phyloP scores from a whole-genome alignment of 2,329 filamentous ascomycete species.

The Penicillium sclerotiorum region DNA sequence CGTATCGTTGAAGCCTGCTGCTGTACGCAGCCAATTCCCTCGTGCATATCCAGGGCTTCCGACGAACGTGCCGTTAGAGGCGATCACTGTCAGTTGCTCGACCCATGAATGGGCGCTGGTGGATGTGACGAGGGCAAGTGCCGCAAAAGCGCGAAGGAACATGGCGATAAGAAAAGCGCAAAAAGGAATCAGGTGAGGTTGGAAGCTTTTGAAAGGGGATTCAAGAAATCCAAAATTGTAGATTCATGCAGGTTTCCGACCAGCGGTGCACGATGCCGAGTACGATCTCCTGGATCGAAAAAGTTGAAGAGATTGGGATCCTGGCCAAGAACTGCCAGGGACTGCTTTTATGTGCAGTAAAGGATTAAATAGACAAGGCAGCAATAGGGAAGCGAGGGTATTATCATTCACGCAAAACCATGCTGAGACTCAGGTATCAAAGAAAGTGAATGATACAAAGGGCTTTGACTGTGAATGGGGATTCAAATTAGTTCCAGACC shows the following conservation, averaged over 20 bases:
- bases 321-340: neutral
- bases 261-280: constrained; percentile 9
- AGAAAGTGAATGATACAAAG: constrained; percentile 6
- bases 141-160: constrained; percentile 23
- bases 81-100: constrained; percentile 72
- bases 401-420: constrained; percentile 11
- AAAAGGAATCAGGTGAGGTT: neutral
- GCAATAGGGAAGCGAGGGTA: neutral
- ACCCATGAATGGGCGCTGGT: constrained; percentile 75
- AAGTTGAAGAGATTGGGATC: neutral
- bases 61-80: constrained; percentile 71
- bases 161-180: constrained; percentile 6
- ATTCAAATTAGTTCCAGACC: constrained; percentile 9
- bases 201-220: neutral
- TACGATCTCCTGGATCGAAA: constrained; percentile 1
- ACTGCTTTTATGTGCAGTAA: constrained; percentile 2
- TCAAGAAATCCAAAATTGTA: neutral
- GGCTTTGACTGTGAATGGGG: too few relatives aligned
- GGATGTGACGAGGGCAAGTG: constrained; percentile 27
- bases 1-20: constrained; percentile 59
- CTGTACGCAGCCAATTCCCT: constrained; percentile 63
- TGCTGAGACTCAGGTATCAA: constrained; percentile 12
- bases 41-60: constrained; percentile 75
- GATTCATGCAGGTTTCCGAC: constrained; percentile 8
- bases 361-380: constrained; percentile 4